phyloP scores from a whole-genome alignment of 2,329 filamentous ascomycete genomes.

The Emergomyces africanus region DNA sequence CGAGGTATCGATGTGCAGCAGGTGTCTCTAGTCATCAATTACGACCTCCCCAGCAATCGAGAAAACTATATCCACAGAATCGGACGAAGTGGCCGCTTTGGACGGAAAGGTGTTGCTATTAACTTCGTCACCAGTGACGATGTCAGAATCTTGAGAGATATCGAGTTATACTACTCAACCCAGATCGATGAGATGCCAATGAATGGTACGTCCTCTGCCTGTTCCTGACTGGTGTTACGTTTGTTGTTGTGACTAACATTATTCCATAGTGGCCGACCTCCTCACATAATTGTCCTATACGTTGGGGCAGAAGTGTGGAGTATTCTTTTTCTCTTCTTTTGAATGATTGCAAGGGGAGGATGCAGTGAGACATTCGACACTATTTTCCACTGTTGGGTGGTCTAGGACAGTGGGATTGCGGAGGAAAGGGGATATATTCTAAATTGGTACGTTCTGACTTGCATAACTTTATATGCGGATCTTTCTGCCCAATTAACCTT shows the following conservation, averaged over 20 bases:
- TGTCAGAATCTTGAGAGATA: conserved; percentile 92
- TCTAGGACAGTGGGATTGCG: conserved; percentile 4
- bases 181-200: conserved; percentile 99
- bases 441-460: conserved; percentile 9
- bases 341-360: neutral
- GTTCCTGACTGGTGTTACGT: neutral
- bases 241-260: neutral
- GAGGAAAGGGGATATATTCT: conserved; percentile 12
- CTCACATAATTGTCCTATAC: conserved; percentile 8
- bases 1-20: conserved; percentile 98
- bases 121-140: conserved; percentile 99
- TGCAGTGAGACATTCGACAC: neutral
- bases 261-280: conserved; percentile 14
- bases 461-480: neutral
- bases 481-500: neutral
- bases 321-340: neutral
- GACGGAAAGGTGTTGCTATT: conserved; percentile 96
- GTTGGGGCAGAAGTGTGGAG: neutral
- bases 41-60: conserved; percentile 93
- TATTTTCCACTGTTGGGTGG: neutral
- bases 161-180: conserved; percentile 91
- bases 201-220: conserved; percentile 54
- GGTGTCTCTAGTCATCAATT: conserved; percentile 97
- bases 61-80: conserved; percentile 99
- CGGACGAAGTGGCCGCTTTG: conserved; percentile 87